Percentiles rank a stretch among this genome's conserved stretches.
Conservation (phyloP, 495 filamentous ascomycete species). For the Annulohypoxylon bovei region DNA sequence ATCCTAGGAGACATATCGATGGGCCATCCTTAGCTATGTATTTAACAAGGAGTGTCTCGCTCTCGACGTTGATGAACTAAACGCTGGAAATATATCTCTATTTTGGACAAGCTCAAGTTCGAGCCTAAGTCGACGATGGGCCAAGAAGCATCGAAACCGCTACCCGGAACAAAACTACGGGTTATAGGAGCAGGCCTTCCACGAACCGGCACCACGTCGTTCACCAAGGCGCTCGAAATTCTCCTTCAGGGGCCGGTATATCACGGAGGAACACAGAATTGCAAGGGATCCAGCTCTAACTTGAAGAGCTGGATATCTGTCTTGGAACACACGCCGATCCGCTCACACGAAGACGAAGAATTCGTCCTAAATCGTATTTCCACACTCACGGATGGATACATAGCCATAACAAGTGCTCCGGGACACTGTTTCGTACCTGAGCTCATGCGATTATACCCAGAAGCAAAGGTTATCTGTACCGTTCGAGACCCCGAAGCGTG, state of each 20-base stretch:
- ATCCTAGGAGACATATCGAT: background rate
- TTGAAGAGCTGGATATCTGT: constrained; percentile 45
- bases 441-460: constrained; percentile 46
- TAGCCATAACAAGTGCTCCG: constrained; percentile 46
- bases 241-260: constrained; percentile 54
- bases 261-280: constrained; percentile 48
- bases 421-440: constrained; percentile 45
- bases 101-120: background rate
- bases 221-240: constrained; percentile 55
- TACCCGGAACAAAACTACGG: constrained; percentile 42
- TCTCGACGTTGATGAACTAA: background rate
- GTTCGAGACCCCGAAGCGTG: constrained; percentile 45
- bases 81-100: background rate
- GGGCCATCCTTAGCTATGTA: background rate
- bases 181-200: constrained; percentile 62
- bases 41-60: background rate
- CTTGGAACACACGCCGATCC: constrained; percentile 33
- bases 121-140: constrained; percentile 30
- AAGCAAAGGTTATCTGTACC: constrained; percentile 53
- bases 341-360: constrained; percentile 28
- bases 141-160: constrained; percentile 44
- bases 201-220: constrained; percentile 59
- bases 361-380: constrained; percentile 34
- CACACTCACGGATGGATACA: constrained; percentile 45
- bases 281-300: constrained; percentile 35